These are phyloP conservation scores for Pseudovirgaria hyperparasitica DNA, from an alignment of 2,329 filamentous ascomycete species.

Conservation along the genomic window DNA sequence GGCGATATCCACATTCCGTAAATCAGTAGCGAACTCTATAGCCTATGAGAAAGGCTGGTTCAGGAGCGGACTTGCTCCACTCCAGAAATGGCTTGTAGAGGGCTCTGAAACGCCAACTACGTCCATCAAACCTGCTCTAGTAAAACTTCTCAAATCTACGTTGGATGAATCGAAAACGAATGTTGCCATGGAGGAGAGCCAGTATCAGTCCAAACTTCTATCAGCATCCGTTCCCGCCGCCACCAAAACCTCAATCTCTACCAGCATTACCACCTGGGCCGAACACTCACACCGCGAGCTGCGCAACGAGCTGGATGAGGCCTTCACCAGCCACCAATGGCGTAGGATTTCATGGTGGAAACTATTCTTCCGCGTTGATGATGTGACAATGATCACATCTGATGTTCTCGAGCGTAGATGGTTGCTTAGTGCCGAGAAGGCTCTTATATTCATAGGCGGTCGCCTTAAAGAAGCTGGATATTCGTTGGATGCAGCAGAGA, in stretches of 20 bases:
- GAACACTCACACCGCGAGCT: slow-evolving; percentile 73
- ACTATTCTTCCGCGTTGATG: slow-evolving; percentile 87
- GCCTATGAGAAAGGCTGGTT: slow-evolving; percentile 65
- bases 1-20: slow-evolving; percentile 54
- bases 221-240: slow-evolving; percentile 27
- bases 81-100: slow-evolving; percentile 51
- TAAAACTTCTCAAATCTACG: slow-evolving; percentile 53
- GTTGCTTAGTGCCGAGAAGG: slow-evolving; percentile 64
- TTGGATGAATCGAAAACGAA: slow-evolving; percentile 41
- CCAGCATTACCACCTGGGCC: slow-evolving; percentile 57
- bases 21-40: slow-evolving; percentile 55
- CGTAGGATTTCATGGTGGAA: slow-evolving; percentile 83
- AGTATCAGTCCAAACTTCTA: slow-evolving; percentile 20
- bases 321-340: slow-evolving; percentile 68
- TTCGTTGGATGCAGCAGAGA: too few relatives aligned
- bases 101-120: slow-evolving; percentile 19
- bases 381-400: slow-evolving; percentile 70
- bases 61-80: slow-evolving; percentile 51
- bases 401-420: slow-evolving; percentile 69
- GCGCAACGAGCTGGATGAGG: slow-evolving; percentile 63
- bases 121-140: slow-evolving; percentile 52
- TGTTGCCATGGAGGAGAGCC: slow-evolving; percentile 38
- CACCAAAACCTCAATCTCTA: slow-evolving; percentile 39
- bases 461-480: slow-evolving; percentile 55
- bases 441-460: slow-evolving; percentile 72